Evolutionary conservation across 768 basidiomycete genomes (phyloP).

Genomic region (Agrocybe praecox): DNA sequence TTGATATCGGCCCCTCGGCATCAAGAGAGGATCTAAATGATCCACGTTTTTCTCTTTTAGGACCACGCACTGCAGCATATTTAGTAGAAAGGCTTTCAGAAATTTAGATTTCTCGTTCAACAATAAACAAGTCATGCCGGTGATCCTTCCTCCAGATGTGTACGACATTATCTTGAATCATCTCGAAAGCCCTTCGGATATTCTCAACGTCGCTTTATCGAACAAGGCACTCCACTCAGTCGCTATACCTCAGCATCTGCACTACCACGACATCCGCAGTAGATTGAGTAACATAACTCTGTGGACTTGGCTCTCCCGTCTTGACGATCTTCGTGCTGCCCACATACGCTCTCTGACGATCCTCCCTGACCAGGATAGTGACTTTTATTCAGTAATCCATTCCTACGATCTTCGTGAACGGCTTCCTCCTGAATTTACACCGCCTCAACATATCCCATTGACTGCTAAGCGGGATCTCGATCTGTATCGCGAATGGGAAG

Average conservation of each 20-base stretch:
- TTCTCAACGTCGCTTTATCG: slow-evolving; percentile 12
- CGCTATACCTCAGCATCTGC: slow-evolving; percentile 11
- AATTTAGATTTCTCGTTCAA: too few relatives aligned
- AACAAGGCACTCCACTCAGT: slow-evolving; percentile 6
- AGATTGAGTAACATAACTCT: slow-evolving; percentile 4
- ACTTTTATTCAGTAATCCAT: background rate
- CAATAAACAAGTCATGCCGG: background rate
- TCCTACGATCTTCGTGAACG: slow-evolving; percentile 10
- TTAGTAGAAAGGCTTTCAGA: too few relatives aligned
- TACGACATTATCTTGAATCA: slow-evolving; percentile 4
- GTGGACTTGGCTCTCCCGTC: slow-evolving; percentile 8
- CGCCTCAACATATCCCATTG: background rate
- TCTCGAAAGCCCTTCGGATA: slow-evolving; percentile 1
- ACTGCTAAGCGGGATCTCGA: background rate
- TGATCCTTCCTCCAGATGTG: slow-evolving; percentile 4
- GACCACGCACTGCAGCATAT: too few relatives aligned
- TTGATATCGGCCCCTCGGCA: too few relatives aligned
- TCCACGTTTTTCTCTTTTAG: too few relatives aligned
- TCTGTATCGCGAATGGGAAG: background rate
- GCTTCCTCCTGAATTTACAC: slow-evolving; percentile 2
- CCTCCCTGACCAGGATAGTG: slow-evolving; percentile 1
- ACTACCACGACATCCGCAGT: slow-evolving; percentile 12
- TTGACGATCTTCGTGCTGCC: slow-evolving; percentile 6
- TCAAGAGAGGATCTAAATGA: too few relatives aligned
- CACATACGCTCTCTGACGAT: slow-evolving; percentile 10